phyloP scores from a whole-genome alignment of 306 rosid species.

The Cucurbita argyrosperma region DNA sequence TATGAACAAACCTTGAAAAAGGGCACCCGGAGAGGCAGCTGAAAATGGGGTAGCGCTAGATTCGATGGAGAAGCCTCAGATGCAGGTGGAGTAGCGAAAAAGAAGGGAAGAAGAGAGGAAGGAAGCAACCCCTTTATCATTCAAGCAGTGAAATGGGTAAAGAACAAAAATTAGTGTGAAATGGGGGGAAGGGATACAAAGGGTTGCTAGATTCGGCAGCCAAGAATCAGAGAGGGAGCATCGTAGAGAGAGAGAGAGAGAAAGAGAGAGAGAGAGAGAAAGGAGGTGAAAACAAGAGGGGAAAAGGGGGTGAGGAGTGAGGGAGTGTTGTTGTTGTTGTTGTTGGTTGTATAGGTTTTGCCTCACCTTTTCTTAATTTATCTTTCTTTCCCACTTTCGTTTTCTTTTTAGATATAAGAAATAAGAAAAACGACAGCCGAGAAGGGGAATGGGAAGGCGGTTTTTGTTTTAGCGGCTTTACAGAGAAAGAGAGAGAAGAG shows the following conservation, averaged over 20 bases:
- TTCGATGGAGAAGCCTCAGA: slow-evolving; percentile 15
- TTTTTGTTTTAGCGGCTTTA: slow-evolving; percentile 3
- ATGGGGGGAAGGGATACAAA: background rate
- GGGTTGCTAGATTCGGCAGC: background rate
- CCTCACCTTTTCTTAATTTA: background rate
- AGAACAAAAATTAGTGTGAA: background rate
- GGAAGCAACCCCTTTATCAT: background rate
- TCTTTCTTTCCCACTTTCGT: background rate
- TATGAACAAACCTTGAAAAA: slow-evolving; percentile 27
- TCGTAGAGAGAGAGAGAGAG: background rate
- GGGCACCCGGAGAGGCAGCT: slow-evolving; percentile 13
- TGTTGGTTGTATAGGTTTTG: background rate
- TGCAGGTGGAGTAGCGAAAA: background rate
- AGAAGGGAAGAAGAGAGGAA: slow-evolving; percentile 1
- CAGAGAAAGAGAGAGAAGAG: background rate
- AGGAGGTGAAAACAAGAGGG: background rate
- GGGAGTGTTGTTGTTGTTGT: background rate
- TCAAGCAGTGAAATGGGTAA: background rate
- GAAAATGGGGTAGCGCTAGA: slow-evolving; percentile 40
- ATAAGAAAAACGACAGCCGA: slow-evolving; percentile 1
- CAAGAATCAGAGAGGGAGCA: background rate
- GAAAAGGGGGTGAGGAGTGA: background rate
- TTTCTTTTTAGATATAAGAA: slow-evolving; percentile 2
- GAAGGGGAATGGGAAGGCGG: background rate
- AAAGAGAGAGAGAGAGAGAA: background rate